A percentile compares a stretch with the other conserved stretches of the same genome.
Evolutionary conservation across 768 basidiomycete species (phyloP).

Genomic region (Tephrocybe sp.): DNA sequence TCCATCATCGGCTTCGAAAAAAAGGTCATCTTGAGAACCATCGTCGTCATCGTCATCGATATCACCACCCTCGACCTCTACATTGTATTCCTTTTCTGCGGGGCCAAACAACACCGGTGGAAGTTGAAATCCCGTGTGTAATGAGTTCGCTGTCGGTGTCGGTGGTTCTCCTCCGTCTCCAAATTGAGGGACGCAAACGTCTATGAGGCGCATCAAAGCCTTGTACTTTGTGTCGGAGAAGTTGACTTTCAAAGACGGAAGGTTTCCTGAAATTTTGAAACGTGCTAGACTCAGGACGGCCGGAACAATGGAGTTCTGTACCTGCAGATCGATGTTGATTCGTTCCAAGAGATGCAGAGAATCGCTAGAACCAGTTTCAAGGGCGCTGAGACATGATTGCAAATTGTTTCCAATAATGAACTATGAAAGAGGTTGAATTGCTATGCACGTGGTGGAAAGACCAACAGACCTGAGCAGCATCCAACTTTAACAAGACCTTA

Average conservation of each 20-base stretch:
- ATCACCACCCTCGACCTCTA: constrained; percentile 58
- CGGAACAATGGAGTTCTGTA: constrained; percentile 92
- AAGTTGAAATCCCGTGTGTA: constrained; percentile 45
- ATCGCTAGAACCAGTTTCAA: constrained; percentile 55
- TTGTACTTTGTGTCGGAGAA: constrained; percentile 91
- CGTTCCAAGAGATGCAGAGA: constrained; percentile 88
- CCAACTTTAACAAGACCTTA: constrained; percentile 75
- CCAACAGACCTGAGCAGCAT: constrained; percentile 80
- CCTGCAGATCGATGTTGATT: constrained; percentile 84
- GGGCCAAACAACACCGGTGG: constrained; percentile 56
- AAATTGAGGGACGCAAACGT: constrained; percentile 86
- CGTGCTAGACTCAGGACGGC: constrained; percentile 77
- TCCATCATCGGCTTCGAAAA: constrained; percentile 74
- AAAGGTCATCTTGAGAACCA: constrained; percentile 48
- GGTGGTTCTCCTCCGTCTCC: constrained; percentile 40
- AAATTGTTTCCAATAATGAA: constrained; percentile 88
- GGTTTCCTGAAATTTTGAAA: constrained; percentile 87
- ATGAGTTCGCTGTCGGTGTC: constrained; percentile 15
- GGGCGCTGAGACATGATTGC: constrained; percentile 77
- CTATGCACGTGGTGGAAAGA: neutral
- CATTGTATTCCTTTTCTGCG: constrained; percentile 62
- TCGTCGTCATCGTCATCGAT: constrained; percentile 33
- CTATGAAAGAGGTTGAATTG: constrained; percentile 51
- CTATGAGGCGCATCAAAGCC: constrained; percentile 87
- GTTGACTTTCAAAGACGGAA: constrained; percentile 88